These are phyloP conservation scores for Pharnaceum exiguum DNA, from an alignment of 148 eudicot species.

Conservation along the genomic window DNA sequence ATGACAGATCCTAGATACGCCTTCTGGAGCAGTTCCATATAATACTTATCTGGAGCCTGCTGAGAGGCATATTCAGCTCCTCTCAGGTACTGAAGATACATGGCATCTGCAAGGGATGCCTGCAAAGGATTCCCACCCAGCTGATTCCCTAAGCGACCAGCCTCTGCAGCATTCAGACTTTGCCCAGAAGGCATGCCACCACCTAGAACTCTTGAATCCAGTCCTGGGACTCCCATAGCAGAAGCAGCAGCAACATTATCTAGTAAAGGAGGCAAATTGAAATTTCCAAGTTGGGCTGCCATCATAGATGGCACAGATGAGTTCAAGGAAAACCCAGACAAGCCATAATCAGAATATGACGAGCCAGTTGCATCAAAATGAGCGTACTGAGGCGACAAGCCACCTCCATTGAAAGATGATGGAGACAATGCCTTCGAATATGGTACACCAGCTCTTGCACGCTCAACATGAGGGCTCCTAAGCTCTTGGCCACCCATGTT, in stretches of 20 bases:
- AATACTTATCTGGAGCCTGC: conserved; percentile 63
- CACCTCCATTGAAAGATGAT: conserved; percentile 38
- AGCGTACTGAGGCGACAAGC: conserved; percentile 49
- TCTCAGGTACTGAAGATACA: conserved; percentile 80
- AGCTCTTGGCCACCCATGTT: conserved; percentile 36
- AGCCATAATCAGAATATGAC: conserved; percentile 53
- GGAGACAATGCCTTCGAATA: conserved; percentile 51
- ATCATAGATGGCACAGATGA: conserved; percentile 55
- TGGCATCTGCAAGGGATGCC: conserved; percentile 59
- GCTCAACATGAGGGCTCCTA: conserved; percentile 44
- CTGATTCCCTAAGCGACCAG: conserved; percentile 49
- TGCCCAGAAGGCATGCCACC: conserved; percentile 42
- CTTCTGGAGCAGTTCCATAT: conserved; percentile 70
- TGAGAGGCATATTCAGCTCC: conserved; percentile 74
- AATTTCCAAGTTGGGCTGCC: conserved; percentile 51
- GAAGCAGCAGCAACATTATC: conserved; percentile 81
- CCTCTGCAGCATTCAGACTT: conserved; percentile 35
- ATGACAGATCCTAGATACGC: conserved; percentile 64
- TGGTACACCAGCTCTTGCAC: conserved; percentile 39
- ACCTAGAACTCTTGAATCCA: conserved; percentile 58
- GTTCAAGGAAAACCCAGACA: conserved; percentile 62
- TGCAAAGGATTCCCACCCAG: conserved; percentile 47
- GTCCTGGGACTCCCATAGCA: conserved; percentile 51
- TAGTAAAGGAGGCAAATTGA: conserved; percentile 66
- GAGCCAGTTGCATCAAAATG: conserved; percentile 53